A percentile compares a stretch with the other conserved stretches of the same genome.
Conservation (phyloP, 495 filamentous ascomycete species). For the Hypomontagnella monticulosa region DNA sequence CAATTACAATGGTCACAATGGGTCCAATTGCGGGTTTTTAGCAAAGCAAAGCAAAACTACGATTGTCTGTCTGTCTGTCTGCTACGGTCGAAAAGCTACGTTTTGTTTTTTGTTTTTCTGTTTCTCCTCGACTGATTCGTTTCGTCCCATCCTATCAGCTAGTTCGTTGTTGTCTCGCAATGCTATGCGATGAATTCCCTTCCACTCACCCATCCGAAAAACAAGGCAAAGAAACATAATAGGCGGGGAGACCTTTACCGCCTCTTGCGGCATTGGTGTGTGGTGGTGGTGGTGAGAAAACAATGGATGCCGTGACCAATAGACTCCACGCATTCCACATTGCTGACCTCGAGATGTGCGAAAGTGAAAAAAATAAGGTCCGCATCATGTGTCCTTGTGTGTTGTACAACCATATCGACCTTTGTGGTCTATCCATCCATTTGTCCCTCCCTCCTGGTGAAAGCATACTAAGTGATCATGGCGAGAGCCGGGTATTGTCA, state of each 20-base stretch:
- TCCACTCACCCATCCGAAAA: too few relatives aligned
- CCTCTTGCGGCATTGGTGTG: not conserved
- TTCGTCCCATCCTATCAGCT: too few relatives aligned
- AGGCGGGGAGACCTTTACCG: not conserved
- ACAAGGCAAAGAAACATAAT: not conserved
- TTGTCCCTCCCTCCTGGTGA: constrained; percentile 20
- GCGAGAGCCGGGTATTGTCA: constrained; percentile 39
- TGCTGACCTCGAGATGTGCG: constrained; percentile 16
- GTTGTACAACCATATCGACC: constrained; percentile 28
- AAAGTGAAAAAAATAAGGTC: constrained; percentile 1
- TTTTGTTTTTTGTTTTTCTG: too few relatives aligned
- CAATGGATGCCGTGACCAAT: constrained; percentile 23
- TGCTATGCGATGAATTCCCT: too few relatives aligned
- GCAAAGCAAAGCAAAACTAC: too few relatives aligned
- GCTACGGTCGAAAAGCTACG: too few relatives aligned
- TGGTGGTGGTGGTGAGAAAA: constrained; percentile 12
- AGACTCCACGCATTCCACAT: constrained; percentile 31
- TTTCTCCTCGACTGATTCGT: too few relatives aligned
- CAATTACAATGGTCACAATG: too few relatives aligned
- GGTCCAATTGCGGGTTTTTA: too few relatives aligned
- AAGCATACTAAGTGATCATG: constrained; percentile 33
- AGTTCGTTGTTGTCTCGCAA: too few relatives aligned
- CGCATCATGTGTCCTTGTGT: constrained; percentile 12
- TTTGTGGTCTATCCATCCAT: constrained; percentile 17
- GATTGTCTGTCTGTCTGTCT: too few relatives aligned